phyloP scores from a whole-genome alignment of 2,329 filamentous ascomycete genomes.

The Ampelomyces quisqualis region DNA sequence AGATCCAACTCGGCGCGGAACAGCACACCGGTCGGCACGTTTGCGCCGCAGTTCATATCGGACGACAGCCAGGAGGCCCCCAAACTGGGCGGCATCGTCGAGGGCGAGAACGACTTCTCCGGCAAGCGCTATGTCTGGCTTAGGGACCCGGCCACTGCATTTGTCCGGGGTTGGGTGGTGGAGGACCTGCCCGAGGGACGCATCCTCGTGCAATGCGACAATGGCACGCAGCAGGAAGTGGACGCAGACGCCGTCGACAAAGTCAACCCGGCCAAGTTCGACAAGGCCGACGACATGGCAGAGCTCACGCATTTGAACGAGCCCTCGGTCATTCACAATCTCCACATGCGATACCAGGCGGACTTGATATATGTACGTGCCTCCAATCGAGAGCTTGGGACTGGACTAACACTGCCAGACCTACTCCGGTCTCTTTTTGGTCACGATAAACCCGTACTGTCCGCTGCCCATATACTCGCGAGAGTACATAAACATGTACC shows the following conservation, averaged over 20 bases:
- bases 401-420: constrained; percentile 56
- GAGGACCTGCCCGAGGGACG: constrained; percentile 71
- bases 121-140: constrained; percentile 99
- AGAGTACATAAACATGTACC: constrained; percentile 98
- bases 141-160: constrained; percentile 80
- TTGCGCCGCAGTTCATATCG: constrained; percentile 92
- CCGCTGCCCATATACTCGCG: constrained; percentile 91
- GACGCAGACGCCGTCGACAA: constrained; percentile 90
- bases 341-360: constrained; percentile 90
- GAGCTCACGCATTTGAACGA: constrained; percentile 98
- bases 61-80: constrained; percentile 68
- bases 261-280: constrained; percentile 98
- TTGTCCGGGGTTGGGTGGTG: constrained; percentile 88
- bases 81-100: constrained; percentile 67
- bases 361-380: constrained; percentile 80
- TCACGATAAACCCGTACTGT: constrained; percentile 96
- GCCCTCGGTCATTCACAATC: constrained; percentile 94
- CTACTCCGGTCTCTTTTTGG: constrained; percentile 94
- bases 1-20: constrained; percentile 66
- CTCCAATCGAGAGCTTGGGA: background rate
- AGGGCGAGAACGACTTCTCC: constrained; percentile 98
- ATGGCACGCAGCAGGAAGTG: constrained; percentile 90
- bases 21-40: constrained; percentile 72
- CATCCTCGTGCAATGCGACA: constrained; percentile 87
- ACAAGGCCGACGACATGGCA: constrained; percentile 99